Evolutionary conservation across 1,139 yeast species (phyloP).

Genomic region (Hyphopichia pseudoburtonii): DNA sequence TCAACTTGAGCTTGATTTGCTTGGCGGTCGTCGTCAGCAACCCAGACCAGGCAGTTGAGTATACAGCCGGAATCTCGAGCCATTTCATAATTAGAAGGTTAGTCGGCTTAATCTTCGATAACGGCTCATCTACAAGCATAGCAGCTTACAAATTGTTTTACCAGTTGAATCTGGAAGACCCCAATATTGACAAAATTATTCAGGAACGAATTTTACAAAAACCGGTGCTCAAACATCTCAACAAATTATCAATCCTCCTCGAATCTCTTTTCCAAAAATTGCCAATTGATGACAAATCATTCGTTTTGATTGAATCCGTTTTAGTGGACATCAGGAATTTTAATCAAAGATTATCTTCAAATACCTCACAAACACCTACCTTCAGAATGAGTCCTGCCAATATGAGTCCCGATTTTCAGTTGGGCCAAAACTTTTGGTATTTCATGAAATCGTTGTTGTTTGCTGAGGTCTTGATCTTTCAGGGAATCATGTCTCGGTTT

Average conservation of each 20-base stretch:
- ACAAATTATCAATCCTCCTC: constrained; percentile 46
- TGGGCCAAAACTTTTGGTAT: constrained; percentile 32
- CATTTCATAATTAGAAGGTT: constrained; percentile 20
- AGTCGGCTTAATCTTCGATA: constrained; percentile 8
- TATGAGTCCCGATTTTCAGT: constrained; percentile 11
- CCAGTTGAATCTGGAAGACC: constrained; percentile 8
- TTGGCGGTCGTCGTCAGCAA: constrained; percentile 31
- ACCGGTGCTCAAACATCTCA: constrained; percentile 53
- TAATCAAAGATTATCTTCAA: constrained; percentile 23
- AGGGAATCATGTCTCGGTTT: constrained; percentile 52
- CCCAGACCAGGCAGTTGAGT: constrained; percentile 20
- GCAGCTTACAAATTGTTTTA: constrained; percentile 21
- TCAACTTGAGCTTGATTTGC: constrained; percentile 32
- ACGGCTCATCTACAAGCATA: constrained; percentile 1
- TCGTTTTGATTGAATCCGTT: constrained; percentile 19
- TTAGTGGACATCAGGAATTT: constrained; percentile 24
- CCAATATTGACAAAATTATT: constrained; percentile 14
- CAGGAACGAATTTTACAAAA: constrained; percentile 20
- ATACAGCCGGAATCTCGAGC: constrained; percentile 24
- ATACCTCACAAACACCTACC: constrained; percentile 21
- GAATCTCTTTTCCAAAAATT: constrained; percentile 32
- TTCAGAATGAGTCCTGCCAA: constrained; percentile 18
- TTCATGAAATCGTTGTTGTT: constrained; percentile 48
- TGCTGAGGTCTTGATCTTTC: constrained; percentile 52
- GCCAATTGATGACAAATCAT: constrained; percentile 15